A percentile compares a stretch with the other conserved stretches of the same genome.
Evolutionary conservation across 2,329 filamentous ascomycete genomes (phyloP).

Genomic region (Clonostachys chloroleuca): DNA sequence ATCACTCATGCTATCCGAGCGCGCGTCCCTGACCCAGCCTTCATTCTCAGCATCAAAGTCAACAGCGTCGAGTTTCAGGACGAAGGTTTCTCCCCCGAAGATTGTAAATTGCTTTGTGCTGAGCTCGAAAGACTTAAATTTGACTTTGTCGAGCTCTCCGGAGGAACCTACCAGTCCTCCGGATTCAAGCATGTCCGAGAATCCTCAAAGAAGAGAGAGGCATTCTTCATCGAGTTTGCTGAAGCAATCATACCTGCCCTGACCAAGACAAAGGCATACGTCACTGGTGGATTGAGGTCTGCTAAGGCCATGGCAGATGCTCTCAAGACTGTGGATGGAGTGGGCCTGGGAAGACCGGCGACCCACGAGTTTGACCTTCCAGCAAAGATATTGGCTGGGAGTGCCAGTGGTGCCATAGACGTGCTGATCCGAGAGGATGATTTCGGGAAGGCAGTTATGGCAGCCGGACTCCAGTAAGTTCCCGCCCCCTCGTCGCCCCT

Average conservation of each 20-base stretch:
- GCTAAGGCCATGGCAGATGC: constrained; percentile 54
- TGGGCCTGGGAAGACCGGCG: constrained; percentile 45
- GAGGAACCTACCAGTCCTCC: constrained; percentile 53
- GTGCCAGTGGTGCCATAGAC: constrained; percentile 7
- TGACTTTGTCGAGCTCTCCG: constrained; percentile 55
- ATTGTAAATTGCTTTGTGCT: constrained; percentile 40
- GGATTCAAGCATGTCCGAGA: constrained; percentile 48
- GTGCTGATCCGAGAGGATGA: not conserved
- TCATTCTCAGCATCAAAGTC: constrained; percentile 50
- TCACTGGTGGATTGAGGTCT: constrained; percentile 55
- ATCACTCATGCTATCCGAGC: constrained; percentile 26
- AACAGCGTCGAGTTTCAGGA: constrained; percentile 53
- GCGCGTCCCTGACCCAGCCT: constrained; percentile 15
- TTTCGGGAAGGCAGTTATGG: not conserved
- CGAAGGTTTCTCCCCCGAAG: constrained; percentile 43
- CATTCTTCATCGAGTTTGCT: constrained; percentile 58
- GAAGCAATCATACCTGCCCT: constrained; percentile 39
- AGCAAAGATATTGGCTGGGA: constrained; percentile 15
- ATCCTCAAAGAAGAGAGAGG: constrained; percentile 48
- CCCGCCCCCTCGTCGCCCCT: not conserved
- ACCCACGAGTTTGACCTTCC: constrained; percentile 23
- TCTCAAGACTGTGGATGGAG: constrained; percentile 51
- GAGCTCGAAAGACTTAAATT: constrained; percentile 41
- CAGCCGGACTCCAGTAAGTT: not conserved
- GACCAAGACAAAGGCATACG: constrained; percentile 48